Evolutionary conservation across 1,139 yeast genomes (phyloP), one percentile per base, ranked within the genome.

Genomic region (Saccharomyces hybrid): DNA sequence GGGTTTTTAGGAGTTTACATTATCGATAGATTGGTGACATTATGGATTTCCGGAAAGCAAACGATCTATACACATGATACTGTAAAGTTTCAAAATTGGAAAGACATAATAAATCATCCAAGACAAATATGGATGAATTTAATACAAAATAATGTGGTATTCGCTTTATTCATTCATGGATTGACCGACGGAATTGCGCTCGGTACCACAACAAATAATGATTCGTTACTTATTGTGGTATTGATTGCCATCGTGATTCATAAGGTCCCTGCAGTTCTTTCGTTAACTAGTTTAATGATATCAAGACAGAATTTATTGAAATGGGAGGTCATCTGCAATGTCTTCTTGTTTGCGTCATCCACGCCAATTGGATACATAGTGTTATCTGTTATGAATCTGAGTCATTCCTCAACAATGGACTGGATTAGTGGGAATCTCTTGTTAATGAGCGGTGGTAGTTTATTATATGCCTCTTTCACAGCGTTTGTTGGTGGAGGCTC

Each of bases 201-300:
- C 48, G 86, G 87, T 0, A 76, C 84, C 0, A 73, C 85, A 0
- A 73, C 78, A 1, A 73, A 75, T 4, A 71, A 75, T 48, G 70
- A 74, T 2, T 67, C 78, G 1, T 65, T 82, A 48, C 74, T 77
- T 28, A 61, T 81, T 11, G 64, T 81, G 4, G 73, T 80, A 57
- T 71, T 77, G 53, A 57, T 76, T n/a, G 82, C 84, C 23, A 78
- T 84, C 14, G 75, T 82, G 20, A 70, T 83, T 16, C 88, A 84
- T 67, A 83, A 83, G 61, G 67, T 84, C n/a, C 89, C 89, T 0
- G 82, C 88, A 0, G 76, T 84, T 1, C 78, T 83, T 60, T 83
- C 88, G 50, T 71, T 84, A 49, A 70, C 80, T 2, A 63, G 70
- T 49, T 49, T 69, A 14, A 64, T 69, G 70, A 58, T 67, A 5